A percentile compares a stretch with the other conserved stretches of the same genome.
phyloP scores from a whole-genome alignment of 192 early-diverging fungal species.

The Entomortierella lignicola region DNA sequence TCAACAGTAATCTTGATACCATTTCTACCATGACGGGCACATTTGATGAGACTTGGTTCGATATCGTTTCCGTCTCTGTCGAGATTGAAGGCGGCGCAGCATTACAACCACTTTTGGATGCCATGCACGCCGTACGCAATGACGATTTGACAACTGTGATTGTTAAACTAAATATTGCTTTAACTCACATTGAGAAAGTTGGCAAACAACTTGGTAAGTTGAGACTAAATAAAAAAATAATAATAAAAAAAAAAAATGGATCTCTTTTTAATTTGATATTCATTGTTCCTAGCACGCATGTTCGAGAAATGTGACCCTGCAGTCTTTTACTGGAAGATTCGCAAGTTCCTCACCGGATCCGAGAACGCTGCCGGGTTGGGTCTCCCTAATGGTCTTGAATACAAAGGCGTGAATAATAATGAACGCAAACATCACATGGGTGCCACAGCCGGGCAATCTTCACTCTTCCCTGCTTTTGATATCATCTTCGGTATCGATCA shows the following conservation, averaged over 20 bases:
- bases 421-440: constrained; percentile 82
- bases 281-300: constrained; percentile 65
- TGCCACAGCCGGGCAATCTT: constrained; percentile 90
- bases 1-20: constrained; percentile 76
- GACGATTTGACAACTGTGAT: constrained; percentile 61
- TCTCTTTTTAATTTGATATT: background rate
- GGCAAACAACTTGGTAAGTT: constrained; percentile 28
- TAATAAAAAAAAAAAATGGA: too few relatives aligned
- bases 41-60: constrained; percentile 96
- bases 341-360: constrained; percentile 90
- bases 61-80: constrained; percentile 85
- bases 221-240: too few relatives aligned
- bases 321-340: constrained; percentile 93
- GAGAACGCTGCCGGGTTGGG: constrained; percentile 79
- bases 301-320: constrained; percentile 94
- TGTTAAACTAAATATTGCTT: constrained; percentile 56
- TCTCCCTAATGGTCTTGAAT: constrained; percentile 82
- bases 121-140: constrained; percentile 68
- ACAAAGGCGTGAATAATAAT: constrained; percentile 84
- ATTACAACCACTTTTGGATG: constrained; percentile 72
- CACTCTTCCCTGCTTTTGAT: constrained; percentile 90
- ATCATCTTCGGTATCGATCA: constrained; percentile 89
- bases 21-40: constrained; percentile 86
- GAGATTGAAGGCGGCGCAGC: constrained; percentile 82
- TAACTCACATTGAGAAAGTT: constrained; percentile 18